These are phyloP conservation scores for Podospora pseudoanserina DNA, from an alignment of 495 filamentous ascomycete genomes.

Conservation along the genomic window DNA sequence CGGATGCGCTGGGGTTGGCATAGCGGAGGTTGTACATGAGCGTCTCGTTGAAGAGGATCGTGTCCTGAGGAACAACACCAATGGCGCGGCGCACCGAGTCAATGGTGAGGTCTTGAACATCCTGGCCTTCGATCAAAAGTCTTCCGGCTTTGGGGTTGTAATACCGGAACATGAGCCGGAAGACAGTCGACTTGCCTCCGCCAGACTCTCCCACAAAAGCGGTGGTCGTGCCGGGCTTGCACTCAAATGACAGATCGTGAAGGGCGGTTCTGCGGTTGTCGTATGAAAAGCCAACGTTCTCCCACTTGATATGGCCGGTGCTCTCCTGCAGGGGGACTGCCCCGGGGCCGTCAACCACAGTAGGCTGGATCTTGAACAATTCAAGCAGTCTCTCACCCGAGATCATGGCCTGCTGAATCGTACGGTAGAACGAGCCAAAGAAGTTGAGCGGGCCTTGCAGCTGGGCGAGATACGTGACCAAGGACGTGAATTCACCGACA, in stretches of 20 bases:
- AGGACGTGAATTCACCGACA: constrained; percentile 74
- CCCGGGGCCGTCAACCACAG: constrained; percentile 66
- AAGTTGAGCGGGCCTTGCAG: constrained; percentile 92
- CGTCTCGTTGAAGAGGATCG: constrained; percentile 92
- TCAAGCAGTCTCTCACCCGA: constrained; percentile 93
- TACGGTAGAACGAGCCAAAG: constrained; percentile 96
- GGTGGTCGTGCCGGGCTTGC: constrained; percentile 84
- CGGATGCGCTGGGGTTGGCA: constrained; percentile 77
- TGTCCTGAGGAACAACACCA: constrained; percentile 96
- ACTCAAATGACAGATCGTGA: constrained; percentile 74
- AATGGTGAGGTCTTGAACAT: constrained; percentile 83
- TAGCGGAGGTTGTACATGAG: constrained; percentile 97
- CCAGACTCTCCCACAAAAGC: constrained; percentile 95
- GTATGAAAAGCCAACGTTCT: constrained; percentile 86
- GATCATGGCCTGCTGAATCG: constrained; percentile 94
- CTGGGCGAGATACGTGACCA: constrained; percentile 89
- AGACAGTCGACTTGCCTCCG: constrained; percentile 96
- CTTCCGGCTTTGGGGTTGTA: constrained; percentile 77
- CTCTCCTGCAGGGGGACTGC: constrained; percentile 56
- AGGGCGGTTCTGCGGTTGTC: constrained; percentile 84
- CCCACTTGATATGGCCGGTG: constrained; percentile 77
- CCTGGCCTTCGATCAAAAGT: constrained; percentile 77
- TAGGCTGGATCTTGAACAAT: constrained; percentile 83
- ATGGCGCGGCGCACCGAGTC: constrained; percentile 88
- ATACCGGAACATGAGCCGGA: constrained; percentile 91